Evolutionary conservation across 805 yeast genomes (phyloP), one percentile per base, ranked within the genome.

Genomic region (Ogataea trehaloabstinens): DNA sequence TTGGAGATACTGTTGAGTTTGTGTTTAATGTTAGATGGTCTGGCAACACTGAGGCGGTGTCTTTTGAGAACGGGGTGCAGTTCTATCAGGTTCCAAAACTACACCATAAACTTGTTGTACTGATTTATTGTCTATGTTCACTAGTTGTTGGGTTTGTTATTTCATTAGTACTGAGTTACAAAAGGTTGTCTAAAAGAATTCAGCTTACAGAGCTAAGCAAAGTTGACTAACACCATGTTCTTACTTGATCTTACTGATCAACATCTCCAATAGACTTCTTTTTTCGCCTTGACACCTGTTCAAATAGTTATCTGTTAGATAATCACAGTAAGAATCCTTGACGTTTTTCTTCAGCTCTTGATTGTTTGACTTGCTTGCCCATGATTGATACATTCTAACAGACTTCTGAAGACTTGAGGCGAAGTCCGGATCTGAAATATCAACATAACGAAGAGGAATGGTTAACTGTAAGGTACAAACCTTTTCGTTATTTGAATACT

Each of bases 371-470:
- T 80, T 46, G 57, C 40, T 19, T 45, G 73, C 70, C 59, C 63
- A 60, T 13, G 87, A 82, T 46, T 76, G 66, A 56, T 77, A 86
- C 54, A 80, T 78, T 55, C 82, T 85, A 30, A 88, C 84, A 15
- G 89, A 71, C 17, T 73, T 69, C 62, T 85, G 87, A 53, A 90
- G 70, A 35, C 67, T 60, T 35, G 73, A 79, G 15, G 85, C 78
- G 53, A 84, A 78, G 6, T 56, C 52, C 4, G 70, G 63, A 40
- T 67, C 63, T 4, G 58, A 58, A 4, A 70, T 49, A 0, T 53
- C 43, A 40, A 69, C 55, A 49, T 72, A 75, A 56, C 95, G 77
- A 22, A 89, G 66, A 5, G 91, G 83, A 42, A 86, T 62, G 2
- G 82, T 74, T 35, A 85, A 67, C 57, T 82, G 91, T 24, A 73